Conservation (phyloP, 1,284 basidiomycete genomes). For the Polyporus tsugae region DNA sequence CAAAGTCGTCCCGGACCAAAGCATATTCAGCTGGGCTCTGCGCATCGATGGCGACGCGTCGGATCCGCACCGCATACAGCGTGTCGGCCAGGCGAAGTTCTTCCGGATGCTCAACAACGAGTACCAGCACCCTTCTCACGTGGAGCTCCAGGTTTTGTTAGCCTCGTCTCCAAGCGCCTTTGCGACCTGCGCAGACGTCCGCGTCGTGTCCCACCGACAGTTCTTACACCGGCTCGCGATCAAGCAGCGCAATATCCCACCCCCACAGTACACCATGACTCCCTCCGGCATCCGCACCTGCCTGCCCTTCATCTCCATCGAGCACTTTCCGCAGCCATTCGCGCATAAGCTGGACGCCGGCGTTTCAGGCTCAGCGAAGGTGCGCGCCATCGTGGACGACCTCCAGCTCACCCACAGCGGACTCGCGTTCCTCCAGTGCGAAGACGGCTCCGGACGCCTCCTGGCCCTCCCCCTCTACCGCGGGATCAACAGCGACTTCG, state of each 20-base stretch:
- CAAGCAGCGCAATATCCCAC: not conserved
- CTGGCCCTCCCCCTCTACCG: not conserved
- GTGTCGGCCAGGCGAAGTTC: constrained; percentile 1
- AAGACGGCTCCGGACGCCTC: not conserved
- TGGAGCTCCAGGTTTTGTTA: not conserved
- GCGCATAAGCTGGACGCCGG: not conserved
- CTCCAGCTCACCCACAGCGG: not conserved
- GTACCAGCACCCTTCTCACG: not conserved
- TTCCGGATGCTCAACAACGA: constrained; percentile 6
- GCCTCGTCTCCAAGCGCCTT: not conserved
- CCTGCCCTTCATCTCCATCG: constrained; percentile 3
- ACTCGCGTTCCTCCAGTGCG: not conserved
- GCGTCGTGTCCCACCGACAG: not conserved
- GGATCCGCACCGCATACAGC: not conserved
- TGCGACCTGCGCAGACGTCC: not conserved
- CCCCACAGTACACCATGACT: not conserved
- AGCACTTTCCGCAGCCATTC: not conserved
- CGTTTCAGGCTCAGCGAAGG: not conserved
- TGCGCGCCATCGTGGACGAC: constrained; percentile 1
- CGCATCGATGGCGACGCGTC: not conserved
- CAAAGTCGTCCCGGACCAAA: constrained; percentile 2
- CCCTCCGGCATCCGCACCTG: constrained; percentile 4
- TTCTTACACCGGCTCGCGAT: constrained; percentile 3
- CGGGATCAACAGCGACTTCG: constrained; percentile 3
- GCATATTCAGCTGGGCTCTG: constrained; percentile 3